A percentile compares a stretch with the other conserved stretches of the same genome.
Conservation (phyloP, 73 alveolate genomes). For the Tetrahymena thermophila region DNA sequence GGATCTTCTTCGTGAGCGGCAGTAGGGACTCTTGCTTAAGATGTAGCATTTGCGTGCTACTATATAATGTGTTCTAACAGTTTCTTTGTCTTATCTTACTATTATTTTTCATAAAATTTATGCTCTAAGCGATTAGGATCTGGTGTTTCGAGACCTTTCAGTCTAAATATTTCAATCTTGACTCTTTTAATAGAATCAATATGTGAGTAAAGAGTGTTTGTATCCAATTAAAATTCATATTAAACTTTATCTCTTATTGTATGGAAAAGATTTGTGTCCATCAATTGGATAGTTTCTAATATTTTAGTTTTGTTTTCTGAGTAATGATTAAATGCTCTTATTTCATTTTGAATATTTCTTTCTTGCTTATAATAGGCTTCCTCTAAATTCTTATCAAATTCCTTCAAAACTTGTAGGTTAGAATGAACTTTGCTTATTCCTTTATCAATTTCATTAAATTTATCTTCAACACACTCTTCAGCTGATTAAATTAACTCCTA, state of each 20-base stretch:
- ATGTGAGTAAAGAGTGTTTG: slow-evolving; percentile 9
- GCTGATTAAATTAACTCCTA: slow-evolving; percentile 33
- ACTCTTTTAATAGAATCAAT: slow-evolving; percentile 31
- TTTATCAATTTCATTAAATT: slow-evolving; percentile 17
- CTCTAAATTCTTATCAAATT: slow-evolving; percentile 7
- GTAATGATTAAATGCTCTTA: slow-evolving; percentile 19
- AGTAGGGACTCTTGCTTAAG: background rate
- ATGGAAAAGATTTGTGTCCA: slow-evolving; percentile 4
- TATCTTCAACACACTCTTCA: slow-evolving; percentile 32
- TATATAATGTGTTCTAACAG: background rate
- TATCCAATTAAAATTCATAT: slow-evolving; percentile 30
- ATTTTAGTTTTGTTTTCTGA: slow-evolving; percentile 24
- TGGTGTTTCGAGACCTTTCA: slow-evolving; percentile 35
- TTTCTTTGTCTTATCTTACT: slow-evolving; percentile 28
- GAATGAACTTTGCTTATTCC: slow-evolving; percentile 10
- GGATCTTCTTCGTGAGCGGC: background rate
- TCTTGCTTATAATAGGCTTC: slow-evolving; percentile 10
- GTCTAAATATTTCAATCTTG: background rate
- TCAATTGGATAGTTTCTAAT: slow-evolving; percentile 5
- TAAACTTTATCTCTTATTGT: slow-evolving; percentile 9
- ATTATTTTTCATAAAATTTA: slow-evolving; percentile 14
- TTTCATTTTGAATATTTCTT: slow-evolving; percentile 21
- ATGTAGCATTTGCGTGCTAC: background rate
- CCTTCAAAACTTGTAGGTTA: background rate
- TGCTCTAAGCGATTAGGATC: slow-evolving; percentile 25